Evolutionary conservation across 2,329 filamentous ascomycete genomes (phyloP), one percentile per base, ranked within the genome.

Genomic region (Xylariaceae sp.): DNA sequence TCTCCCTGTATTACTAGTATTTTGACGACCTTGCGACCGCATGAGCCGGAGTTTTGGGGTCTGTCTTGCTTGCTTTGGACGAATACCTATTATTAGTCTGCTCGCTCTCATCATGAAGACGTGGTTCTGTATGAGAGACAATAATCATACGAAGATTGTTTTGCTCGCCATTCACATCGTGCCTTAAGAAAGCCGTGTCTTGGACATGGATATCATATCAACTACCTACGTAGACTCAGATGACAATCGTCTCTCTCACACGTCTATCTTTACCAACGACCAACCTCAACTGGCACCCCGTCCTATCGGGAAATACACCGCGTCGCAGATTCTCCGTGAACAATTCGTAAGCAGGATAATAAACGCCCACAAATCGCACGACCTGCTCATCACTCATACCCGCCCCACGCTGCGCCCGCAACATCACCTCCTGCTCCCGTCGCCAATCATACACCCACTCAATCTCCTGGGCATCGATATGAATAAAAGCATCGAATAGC

Each of bases 361-460:
- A 85, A 1, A 78, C 82, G 62, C 85, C 81, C 35, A 85, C 89
- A 72, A 96, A 96, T 51, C 81, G 78, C 58, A 84, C 78, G 49
- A 96, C 90, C 72, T 93, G 83, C 58, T 90, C 87, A 66, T 90
- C 87, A 1, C 84, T 88, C 92, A 96, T 96, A 35, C 90, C 92
- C 0, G 80, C 81, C 7, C 89, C 90, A 64, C 82, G 88, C 18
- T 80, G 75, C 6, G 77, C 77, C 23, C 88, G 82, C 67, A 96
- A 78, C 60, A 82, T 82, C 52, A 82, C 81, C 74, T 96, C 92
- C 74, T 96, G 90, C 75, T 96, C 80, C 66, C 86, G 77, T 11
- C 92, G 84, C 92, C 92, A 96, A 62, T 82, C 82, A 68, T 96
- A 96, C 55, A 96, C 92, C 70, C 86, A 92, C 54, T 79, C 78